Evolutionary conservation across 2,329 filamentous ascomycete species (phyloP).

Genomic region (Scedosporium apiospermum): DNA sequence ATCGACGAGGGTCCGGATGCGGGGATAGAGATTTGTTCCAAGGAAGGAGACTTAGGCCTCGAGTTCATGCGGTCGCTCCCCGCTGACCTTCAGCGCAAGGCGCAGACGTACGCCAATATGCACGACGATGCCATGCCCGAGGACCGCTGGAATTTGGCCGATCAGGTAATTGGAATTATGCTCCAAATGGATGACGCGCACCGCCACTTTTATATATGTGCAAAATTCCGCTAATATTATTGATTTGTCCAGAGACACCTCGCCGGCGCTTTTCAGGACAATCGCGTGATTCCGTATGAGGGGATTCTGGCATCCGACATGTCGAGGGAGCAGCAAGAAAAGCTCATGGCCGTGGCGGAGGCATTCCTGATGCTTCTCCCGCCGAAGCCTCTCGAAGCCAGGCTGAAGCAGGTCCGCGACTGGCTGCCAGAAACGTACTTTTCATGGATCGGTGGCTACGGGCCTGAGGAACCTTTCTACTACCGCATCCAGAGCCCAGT

Average conservation of each 20-base stretch:
- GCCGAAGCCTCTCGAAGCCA: conserved; percentile 37
- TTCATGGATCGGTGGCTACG: conserved; percentile 66
- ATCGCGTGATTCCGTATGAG: conserved; percentile 66
- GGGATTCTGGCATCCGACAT: conserved; percentile 49
- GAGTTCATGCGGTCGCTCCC: conserved; percentile 57
- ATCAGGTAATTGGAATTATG: too few relatives aligned
- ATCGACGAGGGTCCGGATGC: conserved; percentile 55
- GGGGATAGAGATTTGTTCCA: conserved; percentile 56
- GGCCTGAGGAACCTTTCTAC: conserved; percentile 62
- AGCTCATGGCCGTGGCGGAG: conserved; percentile 47
- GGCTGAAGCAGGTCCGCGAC: conserved; percentile 41
- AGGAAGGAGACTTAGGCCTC: conserved; percentile 56
- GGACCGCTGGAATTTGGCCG: conserved; percentile 70
- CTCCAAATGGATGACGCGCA: too few relatives aligned
- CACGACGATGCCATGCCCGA: conserved; percentile 55
- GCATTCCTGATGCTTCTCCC: conserved; percentile 65
- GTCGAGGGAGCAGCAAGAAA: conserved; percentile 33
- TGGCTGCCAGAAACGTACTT: conserved; percentile 67
- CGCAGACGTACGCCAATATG: conserved; percentile 50
- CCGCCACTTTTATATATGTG: too few relatives aligned
- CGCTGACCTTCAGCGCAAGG: conserved; percentile 32
- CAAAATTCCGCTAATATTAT: too few relatives aligned
- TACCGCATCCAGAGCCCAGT: conserved; percentile 71
- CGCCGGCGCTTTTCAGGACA: conserved; percentile 71
- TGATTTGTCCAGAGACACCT: conserved; percentile 67